Evolutionary conservation across 306 rosid species (phyloP).

Genomic region (Abrus precatorius): DNA sequence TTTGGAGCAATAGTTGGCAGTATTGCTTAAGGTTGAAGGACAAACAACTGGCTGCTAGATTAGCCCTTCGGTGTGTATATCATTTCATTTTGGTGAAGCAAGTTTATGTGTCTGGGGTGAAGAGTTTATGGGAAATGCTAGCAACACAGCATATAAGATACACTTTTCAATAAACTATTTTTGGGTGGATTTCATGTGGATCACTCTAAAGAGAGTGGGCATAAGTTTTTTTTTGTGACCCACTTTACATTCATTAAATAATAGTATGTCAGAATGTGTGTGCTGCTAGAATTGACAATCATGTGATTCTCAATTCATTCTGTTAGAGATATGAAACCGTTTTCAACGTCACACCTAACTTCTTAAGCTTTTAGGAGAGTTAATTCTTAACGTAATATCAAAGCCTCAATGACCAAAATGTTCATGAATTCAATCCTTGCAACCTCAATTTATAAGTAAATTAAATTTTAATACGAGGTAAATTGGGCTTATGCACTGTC

Average conservation of each 20-base stretch:
- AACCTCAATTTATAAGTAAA: slow-evolving; percentile 9
- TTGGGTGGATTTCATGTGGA: background rate
- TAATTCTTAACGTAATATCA: background rate
- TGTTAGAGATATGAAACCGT: slow-evolving; percentile 20
- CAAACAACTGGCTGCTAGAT: slow-evolving; percentile 89
- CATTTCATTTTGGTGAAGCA: slow-evolving; percentile 40
- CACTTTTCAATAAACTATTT: background rate
- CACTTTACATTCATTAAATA: background rate
- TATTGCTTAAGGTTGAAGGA: slow-evolving; percentile 96
- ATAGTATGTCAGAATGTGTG: background rate
- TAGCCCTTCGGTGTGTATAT: slow-evolving; percentile 79
- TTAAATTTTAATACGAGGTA: slow-evolving; percentile 11
- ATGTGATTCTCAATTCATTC: slow-evolving; percentile 27
- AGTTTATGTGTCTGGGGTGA: slow-evolving; percentile 31
- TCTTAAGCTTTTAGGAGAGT: slow-evolving; percentile 2
- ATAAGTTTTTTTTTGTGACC: background rate
- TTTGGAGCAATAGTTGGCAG: slow-evolving; percentile 96
- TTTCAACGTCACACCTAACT: background rate
- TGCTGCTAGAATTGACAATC: background rate
- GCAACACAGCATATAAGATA: background rate
- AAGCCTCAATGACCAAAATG: slow-evolving; percentile 33
- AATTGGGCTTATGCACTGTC: slow-evolving; percentile 30
- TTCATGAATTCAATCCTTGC: slow-evolving; percentile 6
- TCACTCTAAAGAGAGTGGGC: background rate
- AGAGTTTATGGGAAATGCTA: background rate